phyloP scores from a whole-genome alignment of 2,329 filamentous ascomycete genomes.

The Blastomyces percursus region DNA sequence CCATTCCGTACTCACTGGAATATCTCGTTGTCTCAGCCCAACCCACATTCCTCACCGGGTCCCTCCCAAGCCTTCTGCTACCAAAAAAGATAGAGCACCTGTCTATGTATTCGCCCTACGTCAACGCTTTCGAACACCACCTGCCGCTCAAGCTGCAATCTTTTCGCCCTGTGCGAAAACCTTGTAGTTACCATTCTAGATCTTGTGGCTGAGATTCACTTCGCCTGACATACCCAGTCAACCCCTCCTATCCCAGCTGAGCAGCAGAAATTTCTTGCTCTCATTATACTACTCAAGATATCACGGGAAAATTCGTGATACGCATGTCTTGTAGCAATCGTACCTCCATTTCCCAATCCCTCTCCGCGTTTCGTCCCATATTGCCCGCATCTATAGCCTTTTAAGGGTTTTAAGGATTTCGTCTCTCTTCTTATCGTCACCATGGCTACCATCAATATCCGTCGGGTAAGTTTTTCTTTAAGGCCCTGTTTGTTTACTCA shows the following conservation, averaged over 20 bases:
- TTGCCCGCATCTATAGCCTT: constrained; percentile 21
- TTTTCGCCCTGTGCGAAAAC: constrained; percentile 93
- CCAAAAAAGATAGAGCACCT: constrained; percentile 35
- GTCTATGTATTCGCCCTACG: constrained; percentile 99
- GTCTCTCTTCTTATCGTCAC: constrained; percentile 41
- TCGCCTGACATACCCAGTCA: constrained; percentile 22
- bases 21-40: constrained; percentile 7
- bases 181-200: constrained; percentile 77
- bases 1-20: constrained; percentile 4
- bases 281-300: constrained; percentile 8
- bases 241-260: constrained; percentile 11
- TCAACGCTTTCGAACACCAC: constrained; percentile 87
- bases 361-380: constrained; percentile 26
- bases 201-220: constrained; percentile 70
- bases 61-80: constrained; percentile 26
- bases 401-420: constrained; percentile 22
- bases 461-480: constrained; percentile 44
- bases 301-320: constrained; percentile 18
- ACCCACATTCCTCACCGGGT: constrained; percentile 7
- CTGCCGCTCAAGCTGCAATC: constrained; percentile 90
- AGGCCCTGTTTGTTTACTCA: not conserved
- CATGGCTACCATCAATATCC: constrained; percentile 98
- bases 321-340: constrained; percentile 51
- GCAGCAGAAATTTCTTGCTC: constrained; percentile 16
- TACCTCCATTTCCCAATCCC: constrained; percentile 35